A percentile compares a stretch with the other conserved stretches of the same genome.
Evolutionary conservation across 129 eudicot genomes (phyloP).

Genomic region (Flaveria robusta): DNA sequence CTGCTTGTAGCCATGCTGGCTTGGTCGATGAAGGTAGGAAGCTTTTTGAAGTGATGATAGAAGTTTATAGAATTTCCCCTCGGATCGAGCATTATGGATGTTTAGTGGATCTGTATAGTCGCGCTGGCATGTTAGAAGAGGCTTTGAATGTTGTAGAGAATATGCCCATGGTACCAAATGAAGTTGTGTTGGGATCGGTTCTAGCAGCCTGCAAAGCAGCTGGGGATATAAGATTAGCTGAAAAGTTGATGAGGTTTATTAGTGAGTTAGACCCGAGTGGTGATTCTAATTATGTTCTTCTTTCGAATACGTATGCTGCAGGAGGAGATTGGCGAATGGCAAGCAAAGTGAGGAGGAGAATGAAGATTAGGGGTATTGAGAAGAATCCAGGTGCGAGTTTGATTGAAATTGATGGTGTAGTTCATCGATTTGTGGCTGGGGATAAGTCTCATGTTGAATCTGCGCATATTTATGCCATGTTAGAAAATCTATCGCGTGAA

Average conservation of each 20-base stretch:
- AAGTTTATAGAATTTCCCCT: slow-evolving; percentile 32
- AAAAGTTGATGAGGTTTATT: slow-evolving; percentile 43
- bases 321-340: slow-evolving; percentile 56
- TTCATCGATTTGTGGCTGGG: slow-evolving; percentile 67
- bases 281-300: slow-evolving; percentile 53
- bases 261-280: slow-evolving; percentile 45
- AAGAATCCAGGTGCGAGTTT: slow-evolving; percentile 63
- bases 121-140: slow-evolving; percentile 64
- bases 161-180: slow-evolving; percentile 72
- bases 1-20: slow-evolving; percentile 76
- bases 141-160: slow-evolving; percentile 57
- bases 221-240: slow-evolving; percentile 48
- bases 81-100: slow-evolving; percentile 79
- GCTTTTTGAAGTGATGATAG: slow-evolving; percentile 53
- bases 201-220: slow-evolving; percentile 54
- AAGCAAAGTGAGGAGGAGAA: slow-evolving; percentile 45
- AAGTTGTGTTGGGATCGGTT: slow-evolving; percentile 66
- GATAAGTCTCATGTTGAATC: slow-evolving; percentile 63
- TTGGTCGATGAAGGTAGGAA: slow-evolving; percentile 58
- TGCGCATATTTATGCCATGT: slow-evolving; percentile 41
- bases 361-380: slow-evolving; percentile 53
- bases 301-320: slow-evolving; percentile 62
- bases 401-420: slow-evolving; percentile 46
- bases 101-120: slow-evolving; percentile 72
- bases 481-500: slow-evolving; percentile 47